Conservation (phyloP, 768 basidiomycete genomes). For the Lactarius pseudohatsudake region DNA sequence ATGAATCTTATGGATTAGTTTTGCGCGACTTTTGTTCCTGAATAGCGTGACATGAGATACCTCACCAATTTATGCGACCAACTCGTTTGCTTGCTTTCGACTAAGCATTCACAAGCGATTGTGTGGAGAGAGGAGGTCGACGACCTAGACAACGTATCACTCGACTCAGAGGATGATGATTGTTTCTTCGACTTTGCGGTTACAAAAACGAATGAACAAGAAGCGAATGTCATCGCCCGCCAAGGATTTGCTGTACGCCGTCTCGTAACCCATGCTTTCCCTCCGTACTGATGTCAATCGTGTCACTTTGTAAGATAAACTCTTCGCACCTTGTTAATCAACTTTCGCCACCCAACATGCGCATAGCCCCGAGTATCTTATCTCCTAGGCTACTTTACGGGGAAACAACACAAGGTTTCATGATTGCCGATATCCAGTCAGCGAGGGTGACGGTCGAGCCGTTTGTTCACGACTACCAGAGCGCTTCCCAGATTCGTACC, state of each 20-base stretch:
- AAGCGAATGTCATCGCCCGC: not conserved
- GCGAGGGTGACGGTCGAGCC: not conserved
- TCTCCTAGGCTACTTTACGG: constrained; percentile 1
- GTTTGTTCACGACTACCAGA: not conserved
- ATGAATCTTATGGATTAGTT: constrained; percentile 30
- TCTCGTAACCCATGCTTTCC: too few relatives aligned
- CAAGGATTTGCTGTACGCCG: not conserved
- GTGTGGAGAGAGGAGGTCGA: not conserved
- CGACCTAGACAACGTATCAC: not conserved
- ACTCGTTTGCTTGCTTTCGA: constrained; percentile 3
- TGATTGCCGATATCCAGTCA: not conserved
- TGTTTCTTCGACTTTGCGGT: not conserved
- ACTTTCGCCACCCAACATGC: not conserved
- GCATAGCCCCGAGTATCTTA: not conserved
- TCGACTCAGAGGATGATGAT: not conserved
- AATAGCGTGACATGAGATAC: not conserved
- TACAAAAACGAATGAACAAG: not conserved
- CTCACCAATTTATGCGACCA: constrained; percentile 7
- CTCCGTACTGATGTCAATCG: not conserved
- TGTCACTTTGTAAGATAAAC: not conserved
- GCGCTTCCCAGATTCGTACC: not conserved
- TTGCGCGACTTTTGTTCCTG: not conserved
- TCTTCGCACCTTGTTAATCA: not conserved
- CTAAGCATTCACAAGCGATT: not conserved
- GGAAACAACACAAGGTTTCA: constrained; percentile 6